Base-by-base conservation (phyloP, 805 yeast genomes). In the Millerozyma miso region DNA sequence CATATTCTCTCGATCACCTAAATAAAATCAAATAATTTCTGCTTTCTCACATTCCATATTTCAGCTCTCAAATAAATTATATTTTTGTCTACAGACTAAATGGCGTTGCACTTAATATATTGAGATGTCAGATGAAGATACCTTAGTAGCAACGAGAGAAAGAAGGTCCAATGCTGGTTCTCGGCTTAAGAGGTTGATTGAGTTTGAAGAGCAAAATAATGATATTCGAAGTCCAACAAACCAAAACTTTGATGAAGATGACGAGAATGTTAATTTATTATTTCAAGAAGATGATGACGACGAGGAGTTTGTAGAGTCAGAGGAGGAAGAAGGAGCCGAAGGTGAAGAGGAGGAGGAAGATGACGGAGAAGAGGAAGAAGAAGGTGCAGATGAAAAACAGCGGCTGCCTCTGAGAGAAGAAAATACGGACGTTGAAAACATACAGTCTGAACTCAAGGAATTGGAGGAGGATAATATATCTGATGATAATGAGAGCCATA, bases 81-180 rank as follows among this genome's bases (percentile, higher is more conserved):
- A 32, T 32, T 32, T n/a, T n/a, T 13, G 14, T n/a, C 17, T 32
- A 32, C n/a, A 32, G 17, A 32, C 5, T 32, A 6, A 32, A 32
- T 13, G 7, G 7, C 7, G 7, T 32, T 32, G 34, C 7, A 15
- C n/a, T n/a, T 32, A 32, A 8, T 13, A 32, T 5, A 32, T 7
- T 32, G 17, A 7, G 19, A 49, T 51, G 51, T 44, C 47, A 33
- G 55, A 55, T 36, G 77, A 71, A 31, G 84, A 81, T 37, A 74
- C 79, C 53, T 71, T 88, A 43, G 84, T 85, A 52, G 80, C 85
- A 16, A 83, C 95, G 3, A 76, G 97, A 47, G 67, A 79, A 46
- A 73, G 88, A 49, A 79, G 99, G 42, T 63, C 88, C 35, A 93
- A 91, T 65, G 99, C 99, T 1, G 99, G 99, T 13, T 84, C 87